A percentile compares a stretch with the other conserved stretches of the same genome.
Evolutionary conservation across 805 yeast species (phyloP).

Genomic region (Kuraishia capsulata): DNA sequence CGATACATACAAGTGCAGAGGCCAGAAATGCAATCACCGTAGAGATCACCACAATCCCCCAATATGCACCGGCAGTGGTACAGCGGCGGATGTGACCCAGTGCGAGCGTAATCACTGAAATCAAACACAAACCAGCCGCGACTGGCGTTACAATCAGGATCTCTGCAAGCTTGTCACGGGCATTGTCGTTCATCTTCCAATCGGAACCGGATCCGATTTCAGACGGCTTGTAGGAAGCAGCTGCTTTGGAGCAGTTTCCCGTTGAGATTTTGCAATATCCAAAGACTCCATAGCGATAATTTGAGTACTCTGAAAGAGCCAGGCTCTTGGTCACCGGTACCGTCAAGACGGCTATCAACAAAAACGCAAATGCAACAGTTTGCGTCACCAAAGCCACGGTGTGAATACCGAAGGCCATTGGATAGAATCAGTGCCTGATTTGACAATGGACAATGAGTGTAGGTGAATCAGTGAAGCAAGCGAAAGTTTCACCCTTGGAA

Average conservation of each 20-base stretch:
- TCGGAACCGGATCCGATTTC: constrained; percentile 21
- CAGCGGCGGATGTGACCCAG: constrained; percentile 18
- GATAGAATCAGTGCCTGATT: too few relatives aligned
- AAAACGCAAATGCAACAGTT: constrained; percentile 48
- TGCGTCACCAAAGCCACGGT: constrained; percentile 32
- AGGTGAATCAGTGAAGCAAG: too few relatives aligned
- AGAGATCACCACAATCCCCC: constrained; percentile 35
- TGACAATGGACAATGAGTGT: too few relatives aligned
- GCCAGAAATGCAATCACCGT: constrained; percentile 41
- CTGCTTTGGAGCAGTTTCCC: constrained; percentile 32
- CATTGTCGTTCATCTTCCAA: constrained; percentile 39
- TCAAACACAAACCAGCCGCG: constrained; percentile 53
- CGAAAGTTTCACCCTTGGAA: too few relatives aligned
- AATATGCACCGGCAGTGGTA: constrained; percentile 15
- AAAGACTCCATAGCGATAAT: constrained; percentile 50
- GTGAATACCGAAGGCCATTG: constrained; percentile 3
- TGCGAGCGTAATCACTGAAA: constrained; percentile 28
- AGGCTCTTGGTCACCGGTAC: constrained; percentile 47
- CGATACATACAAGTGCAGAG: constrained; percentile 45
- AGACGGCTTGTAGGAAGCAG: constrained; percentile 28
- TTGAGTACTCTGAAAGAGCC: constrained; percentile 36
- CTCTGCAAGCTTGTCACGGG: constrained; percentile 44
- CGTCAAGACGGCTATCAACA: constrained; percentile 52
- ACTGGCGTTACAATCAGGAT: constrained; percentile 55
- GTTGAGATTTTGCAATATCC: constrained; percentile 47